Evolutionary conservation across 2,329 filamentous ascomycete species (phyloP).

Genomic region (Aaosphaeria pasadenensis): DNA sequence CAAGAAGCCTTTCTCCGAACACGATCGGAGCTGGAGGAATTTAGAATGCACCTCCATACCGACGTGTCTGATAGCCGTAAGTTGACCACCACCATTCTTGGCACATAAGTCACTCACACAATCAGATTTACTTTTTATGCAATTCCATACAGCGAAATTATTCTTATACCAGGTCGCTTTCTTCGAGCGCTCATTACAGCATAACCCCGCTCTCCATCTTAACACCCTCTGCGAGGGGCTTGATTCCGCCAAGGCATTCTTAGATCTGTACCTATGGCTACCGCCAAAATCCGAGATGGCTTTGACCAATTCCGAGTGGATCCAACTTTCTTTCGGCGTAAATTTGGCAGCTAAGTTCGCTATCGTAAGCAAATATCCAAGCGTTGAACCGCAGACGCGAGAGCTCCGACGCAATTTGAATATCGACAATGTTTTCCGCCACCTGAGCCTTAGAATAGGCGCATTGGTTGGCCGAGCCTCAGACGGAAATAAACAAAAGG

Average conservation of each 20-base stretch:
- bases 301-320: conserved; percentile 41
- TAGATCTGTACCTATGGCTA: conserved; percentile 34
- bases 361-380: conserved; percentile 22
- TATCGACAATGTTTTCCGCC: conserved; percentile 24
- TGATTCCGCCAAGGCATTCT: conserved; percentile 25
- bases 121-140: conserved; percentile 37
- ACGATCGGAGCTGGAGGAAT: conserved; percentile 31
- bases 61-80: conserved; percentile 27
- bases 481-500: conserved; percentile 18
- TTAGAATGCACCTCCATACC: conserved; percentile 25
- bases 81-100: conserved; percentile 6
- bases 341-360: conserved; percentile 29
- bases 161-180: conserved; percentile 41
- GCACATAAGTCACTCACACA: background rate
- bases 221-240: conserved; percentile 19
- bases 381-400: conserved; percentile 20
- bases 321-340: conserved; percentile 38
- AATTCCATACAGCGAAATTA: conserved; percentile 39
- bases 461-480: conserved; percentile 20
- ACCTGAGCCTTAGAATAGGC: conserved; percentile 20
- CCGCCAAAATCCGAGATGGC: conserved; percentile 33
- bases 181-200: conserved; percentile 26
- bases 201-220: conserved; percentile 21
- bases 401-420: conserved; percentile 24
- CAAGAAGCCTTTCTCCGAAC: conserved; percentile 29